phyloP scores from a whole-genome alignment of 2,329 filamentous ascomycete species.

The Emergomyces africanus region DNA sequence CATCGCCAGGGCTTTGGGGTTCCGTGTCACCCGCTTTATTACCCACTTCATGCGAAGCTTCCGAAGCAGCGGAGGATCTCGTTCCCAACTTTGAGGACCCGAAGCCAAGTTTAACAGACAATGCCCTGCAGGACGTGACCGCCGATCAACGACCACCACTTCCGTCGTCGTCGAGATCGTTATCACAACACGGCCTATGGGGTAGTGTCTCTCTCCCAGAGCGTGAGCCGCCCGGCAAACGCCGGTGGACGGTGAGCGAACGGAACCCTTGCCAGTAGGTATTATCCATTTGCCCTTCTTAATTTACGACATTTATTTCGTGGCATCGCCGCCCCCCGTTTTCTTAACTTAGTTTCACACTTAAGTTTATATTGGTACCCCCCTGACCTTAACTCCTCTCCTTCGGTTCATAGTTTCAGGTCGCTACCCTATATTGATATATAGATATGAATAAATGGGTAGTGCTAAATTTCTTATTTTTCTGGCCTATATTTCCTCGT shows the following conservation, averaged over 20 bases:
- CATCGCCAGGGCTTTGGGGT: constrained; percentile 25
- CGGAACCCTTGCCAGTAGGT: background rate
- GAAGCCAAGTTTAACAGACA: background rate
- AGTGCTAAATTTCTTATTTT: background rate
- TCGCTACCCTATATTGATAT: background rate
- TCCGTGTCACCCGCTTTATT: constrained; percentile 16
- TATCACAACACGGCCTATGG: constrained; percentile 26
- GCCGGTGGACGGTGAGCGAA: constrained; percentile 8
- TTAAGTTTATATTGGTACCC: background rate
- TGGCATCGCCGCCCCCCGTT: no score
- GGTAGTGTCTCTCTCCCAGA: constrained; percentile 17
- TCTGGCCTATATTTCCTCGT: background rate
- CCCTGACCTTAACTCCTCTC: background rate
- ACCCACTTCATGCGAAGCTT: constrained; percentile 11
- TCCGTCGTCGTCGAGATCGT: constrained; percentile 18
- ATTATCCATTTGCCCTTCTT: background rate
- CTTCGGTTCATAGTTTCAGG: background rate
- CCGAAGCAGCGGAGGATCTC: constrained; percentile 19
- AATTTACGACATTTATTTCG: no score
- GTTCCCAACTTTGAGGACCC: constrained; percentile 25
- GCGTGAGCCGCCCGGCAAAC: constrained; percentile 3
- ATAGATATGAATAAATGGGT: background rate
- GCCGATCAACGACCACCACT: constrained; percentile 6
- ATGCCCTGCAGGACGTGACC: background rate
- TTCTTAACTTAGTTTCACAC: background rate